Base-by-base conservation (phyloP, 495 filamentous ascomycete genomes). In the Penicillium pulvis region DNA sequence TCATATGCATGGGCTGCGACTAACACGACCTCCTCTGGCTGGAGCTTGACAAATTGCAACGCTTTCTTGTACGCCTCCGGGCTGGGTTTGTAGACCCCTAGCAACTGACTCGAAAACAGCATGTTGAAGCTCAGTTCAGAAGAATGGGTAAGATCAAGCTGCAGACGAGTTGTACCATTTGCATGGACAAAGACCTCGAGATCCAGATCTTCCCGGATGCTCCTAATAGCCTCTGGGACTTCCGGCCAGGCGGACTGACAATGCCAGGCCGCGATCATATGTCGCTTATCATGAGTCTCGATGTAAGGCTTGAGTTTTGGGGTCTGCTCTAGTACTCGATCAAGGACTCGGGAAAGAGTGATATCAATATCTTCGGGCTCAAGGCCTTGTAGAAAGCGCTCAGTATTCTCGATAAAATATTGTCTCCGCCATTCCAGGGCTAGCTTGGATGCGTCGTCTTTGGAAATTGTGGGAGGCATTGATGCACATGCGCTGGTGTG, bases 1-100 rank as follows among this genome's bases (percentile, higher is more conserved):
- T 83, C 81, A 66, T 79, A 83, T 16, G 79, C 80, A 71, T 84
- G 80, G 31, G 81, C 81, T 11, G 81, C 82, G 14, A 83, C 80
- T 68, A 78, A 66, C 4, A 83, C 79, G n/a, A 71, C 72, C 59
- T 85, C 75, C 19, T 79, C 70, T 0, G 79, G 74, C 30, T 61
- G 56, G 12, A 77, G 59, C 51, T 75, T 71, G 10, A 83, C 66
- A 23, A 81, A 60, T 36, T 75, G 48, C 41, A 83, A 64, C 6
- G 69, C 79, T 59, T 76, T 81, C 20, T 64, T 41, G 66, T 83
- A 84, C 33, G 64, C 71, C 41, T 78, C 74, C 14, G 64, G 70
- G 35, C 67, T 70, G 1, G 81, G 81, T 59, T 82, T 79, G 46
- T 78, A 76, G 3, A 77, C 60, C 4, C 79, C 78, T 3, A 83